Base-by-base conservation (phyloP, 306 rosid genomes). In the Acacia crassicarpa region DNA sequence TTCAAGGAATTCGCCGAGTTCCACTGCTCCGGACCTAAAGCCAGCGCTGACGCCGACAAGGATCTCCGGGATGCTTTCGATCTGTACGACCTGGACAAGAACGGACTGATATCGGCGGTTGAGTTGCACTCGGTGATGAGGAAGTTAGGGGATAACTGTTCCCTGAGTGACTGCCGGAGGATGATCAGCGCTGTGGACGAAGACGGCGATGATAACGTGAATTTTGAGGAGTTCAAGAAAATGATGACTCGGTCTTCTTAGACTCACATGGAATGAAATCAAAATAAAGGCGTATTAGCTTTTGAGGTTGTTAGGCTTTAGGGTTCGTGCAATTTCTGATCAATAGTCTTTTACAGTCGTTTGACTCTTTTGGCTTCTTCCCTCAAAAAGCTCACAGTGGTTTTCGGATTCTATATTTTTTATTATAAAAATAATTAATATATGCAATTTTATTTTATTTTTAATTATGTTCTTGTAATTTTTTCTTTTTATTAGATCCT, bases 211-310 rank as follows among this genome's bases (percentile, higher is more conserved):
- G 92, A 91, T 9, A 82, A 80, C 69, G 96, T 91, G 61, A 90
- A 87, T 56, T 91, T 91, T 83, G 89, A 88, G 65, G 96, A 91
- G 85, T 91, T 91, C 88, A 91, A 90, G 92, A 91, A 85, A 83
- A 90, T 91, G 96, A 91, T 91, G 96, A 79, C 79, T 8, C 86
- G 81, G 40, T 12, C 51, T 5, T 12, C 51, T 5, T 51, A 8
- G 53, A 5, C 7, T 5, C 74, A 32, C 16, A 43, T 22, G 8
- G 66, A 59, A 59, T 23, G 13, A 44, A 44, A 44, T 20, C 30
- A 20, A 5, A 38, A 8, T 2, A 15, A 8, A 49, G 38, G 6
- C 8, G 65, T 78, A 33, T 44, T 44, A 10, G 53, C 7, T 38
- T 38, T 49, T 1, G 56, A 49, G 14, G 65, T n/a, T 0, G 14